phyloP scores from a whole-genome alignment of 148 eudicot genomes.

The Beta vulgaris region DNA sequence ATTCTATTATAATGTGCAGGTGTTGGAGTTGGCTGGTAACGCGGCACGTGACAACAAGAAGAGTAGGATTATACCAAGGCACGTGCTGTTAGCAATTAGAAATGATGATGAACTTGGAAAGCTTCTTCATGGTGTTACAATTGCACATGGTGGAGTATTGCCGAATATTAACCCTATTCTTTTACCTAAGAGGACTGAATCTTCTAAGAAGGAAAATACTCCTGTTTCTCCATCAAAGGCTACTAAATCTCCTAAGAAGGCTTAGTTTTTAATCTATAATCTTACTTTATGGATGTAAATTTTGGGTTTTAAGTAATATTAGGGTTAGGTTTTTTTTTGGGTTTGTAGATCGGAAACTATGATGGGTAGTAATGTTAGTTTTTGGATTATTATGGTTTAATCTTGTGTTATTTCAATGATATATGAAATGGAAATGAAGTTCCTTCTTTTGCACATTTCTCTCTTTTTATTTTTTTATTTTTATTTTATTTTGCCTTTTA shows the following conservation, averaged over 20 bases:
- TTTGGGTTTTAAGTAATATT: not conserved
- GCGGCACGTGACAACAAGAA: conserved; percentile 49
- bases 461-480: too few relatives aligned
- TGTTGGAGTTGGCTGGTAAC: conserved; percentile 42
- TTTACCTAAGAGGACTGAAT: conserved; percentile 28
- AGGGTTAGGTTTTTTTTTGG: conserved; percentile 12
- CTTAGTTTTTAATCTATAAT: not conserved
- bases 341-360: not conserved
- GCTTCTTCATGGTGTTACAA: conserved; percentile 42
- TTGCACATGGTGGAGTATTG: conserved; percentile 37
- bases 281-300: conserved; percentile 6
- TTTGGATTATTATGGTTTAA: not conserved
- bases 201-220: conserved; percentile 4
- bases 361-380: not conserved
- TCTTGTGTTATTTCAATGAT: not conserved
- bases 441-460: not conserved
- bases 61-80: conserved; percentile 43
- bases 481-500: too few relatives aligned
- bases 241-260: conserved; percentile 16
- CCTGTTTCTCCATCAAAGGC: not conserved
- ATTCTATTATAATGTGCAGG: too few relatives aligned
- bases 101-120: conserved; percentile 44
- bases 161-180: conserved; percentile 38
- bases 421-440: not conserved
- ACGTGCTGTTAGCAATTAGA: conserved; percentile 32